Evolutionary conservation across 768 basidiomycete species (phyloP), one percentile per base, ranked within the genome.

Genomic region (Tricholoma hemisulphureum): DNA sequence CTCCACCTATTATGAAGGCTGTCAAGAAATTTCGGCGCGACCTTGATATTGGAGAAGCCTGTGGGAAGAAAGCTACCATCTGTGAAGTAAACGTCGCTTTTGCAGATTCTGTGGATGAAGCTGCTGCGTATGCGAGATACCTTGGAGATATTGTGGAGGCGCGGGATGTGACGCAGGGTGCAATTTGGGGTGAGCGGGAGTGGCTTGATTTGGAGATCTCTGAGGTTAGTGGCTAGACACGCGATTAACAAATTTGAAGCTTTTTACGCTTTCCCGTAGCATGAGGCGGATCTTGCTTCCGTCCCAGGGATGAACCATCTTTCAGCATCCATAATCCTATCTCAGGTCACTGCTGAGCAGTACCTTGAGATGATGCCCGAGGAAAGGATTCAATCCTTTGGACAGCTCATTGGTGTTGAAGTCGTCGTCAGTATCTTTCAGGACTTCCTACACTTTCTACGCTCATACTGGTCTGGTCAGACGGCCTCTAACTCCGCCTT

Each of bases 221-320:
- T 31, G 84, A 88, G 70, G 85, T 83, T 48, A 14, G 60, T 51
- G 51, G 31, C 32, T 26, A 28, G 51, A 23, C 14, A 34, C 45
- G n/a, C 34, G 57, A 11, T 49, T 59, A 35, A 26, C 58, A 49
- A 24, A 7, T 2, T 5, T 13, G 16, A 14, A 29, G 58, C 6
- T 45, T 35, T 34, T 45, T 14, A 18, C 31, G 4, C 28, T 28
- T 24, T 32, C 11, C 52, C 32, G 21, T 65, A 90, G 88, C 83
- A 84, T 32, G 89, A 91, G 60, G 73, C 74, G 24, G 78, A 83
- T 61, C 72, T 93, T 49, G 80, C 83, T 0, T 66, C 69, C 1
- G 74, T 83, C 8, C 71, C 76, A 5, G 86, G 87, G 14, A 85
- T 92, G 83, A 92, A 92, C 57, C 71, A 75, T 6, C 89, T 90